Evolutionary conservation across 1,284 basidiomycete genomes (phyloP).

Genomic region (Puccinia polysora): DNA sequence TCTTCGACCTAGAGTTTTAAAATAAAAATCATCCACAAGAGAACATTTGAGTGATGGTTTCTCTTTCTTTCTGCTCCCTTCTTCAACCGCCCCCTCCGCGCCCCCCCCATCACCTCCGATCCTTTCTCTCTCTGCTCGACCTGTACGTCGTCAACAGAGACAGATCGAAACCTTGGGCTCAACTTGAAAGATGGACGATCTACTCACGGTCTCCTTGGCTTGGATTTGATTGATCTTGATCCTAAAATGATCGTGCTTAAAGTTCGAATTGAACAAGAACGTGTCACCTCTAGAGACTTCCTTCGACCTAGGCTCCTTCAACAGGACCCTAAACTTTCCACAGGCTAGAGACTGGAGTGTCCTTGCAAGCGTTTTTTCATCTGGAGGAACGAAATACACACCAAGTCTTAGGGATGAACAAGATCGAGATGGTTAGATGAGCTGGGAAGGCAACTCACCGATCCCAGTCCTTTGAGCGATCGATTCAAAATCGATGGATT

Average conservation of each 20-base stretch:
- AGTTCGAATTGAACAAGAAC: constrained; percentile 76
- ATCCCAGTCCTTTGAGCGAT: constrained; percentile 70
- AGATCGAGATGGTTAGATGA: too few species aligned
- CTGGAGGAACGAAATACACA: not conserved
- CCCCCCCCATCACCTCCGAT: too few species aligned
- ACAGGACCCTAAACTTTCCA: constrained; percentile 81
- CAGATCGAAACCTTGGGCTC: too few species aligned
- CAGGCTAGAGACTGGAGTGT: constrained; percentile 88
- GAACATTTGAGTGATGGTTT: too few species aligned
- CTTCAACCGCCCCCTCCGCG: too few species aligned
- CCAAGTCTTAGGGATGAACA: not conserved
- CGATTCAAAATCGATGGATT: constrained; percentile 61
- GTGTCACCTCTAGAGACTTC: constrained; percentile 73
- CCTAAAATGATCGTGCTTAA: constrained; percentile 71
- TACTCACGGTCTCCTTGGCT: constrained; percentile 72
- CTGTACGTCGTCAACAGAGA: too few species aligned
- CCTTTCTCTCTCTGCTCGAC: too few species aligned
- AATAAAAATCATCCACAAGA: too few species aligned
- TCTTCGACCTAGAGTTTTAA: too few species aligned
- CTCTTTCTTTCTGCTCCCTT: too few species aligned
- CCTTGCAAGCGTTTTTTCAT: constrained; percentile 62
- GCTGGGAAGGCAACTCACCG: constrained; percentile 58
- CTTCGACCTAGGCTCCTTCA: constrained; percentile 71
- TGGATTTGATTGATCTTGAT: constrained; percentile 96
- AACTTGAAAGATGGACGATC: constrained; percentile 49